Evolutionary conservation across 2,329 filamentous ascomycete genomes (phyloP), one percentile per base, ranked within the genome.

Genomic region (Exserohilum turcica): DNA sequence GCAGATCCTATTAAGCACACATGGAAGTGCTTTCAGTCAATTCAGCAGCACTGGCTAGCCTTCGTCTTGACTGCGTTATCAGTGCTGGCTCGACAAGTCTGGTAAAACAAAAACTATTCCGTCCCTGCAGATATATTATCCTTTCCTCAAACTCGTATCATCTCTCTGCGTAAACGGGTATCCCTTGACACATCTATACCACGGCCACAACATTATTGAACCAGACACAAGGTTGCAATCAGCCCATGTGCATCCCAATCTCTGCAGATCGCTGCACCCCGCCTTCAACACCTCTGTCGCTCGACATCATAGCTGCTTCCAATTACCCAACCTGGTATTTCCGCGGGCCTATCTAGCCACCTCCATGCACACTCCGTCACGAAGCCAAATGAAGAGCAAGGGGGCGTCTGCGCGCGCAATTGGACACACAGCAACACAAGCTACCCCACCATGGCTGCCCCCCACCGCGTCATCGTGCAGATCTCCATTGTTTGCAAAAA

Each of bases 401-500:
- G 49, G 50, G 52, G 60, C 53, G 46, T 52, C 15, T 33, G 28
- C 24, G 48, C 21, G 19, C 15, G 15, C 32, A 28, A 42, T 31
- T 43, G 42, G 47, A n/a, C 40, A 45, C 12, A 29, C 38, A 36
- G 19, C 40, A 43, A 19, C 29, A 16, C 40, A 39, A 58, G 48
- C 57, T 63, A 59, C 55, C 58, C 60, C 56, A 45, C 58, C 39
- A 57, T 44, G 47, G 47, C 54, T 29, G 18, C 8, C 29, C n/a
- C 13, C 16, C 21, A 40, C 13, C 27, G 18, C 27, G 33, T 47
- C 44, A 35, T 38, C 27, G 35, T 38, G 37, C 42, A 44, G 32
- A 32, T 44, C 29, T 18, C 21, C 29, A 33, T 52, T 15, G n/a
- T n/a, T n/a, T n/a, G n/a, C 15, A 36, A 36, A 18, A 21, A 18